phyloP scores from a whole-genome alignment of 306 rosid genomes.

The Ammopiptanthus mongolicus region DNA sequence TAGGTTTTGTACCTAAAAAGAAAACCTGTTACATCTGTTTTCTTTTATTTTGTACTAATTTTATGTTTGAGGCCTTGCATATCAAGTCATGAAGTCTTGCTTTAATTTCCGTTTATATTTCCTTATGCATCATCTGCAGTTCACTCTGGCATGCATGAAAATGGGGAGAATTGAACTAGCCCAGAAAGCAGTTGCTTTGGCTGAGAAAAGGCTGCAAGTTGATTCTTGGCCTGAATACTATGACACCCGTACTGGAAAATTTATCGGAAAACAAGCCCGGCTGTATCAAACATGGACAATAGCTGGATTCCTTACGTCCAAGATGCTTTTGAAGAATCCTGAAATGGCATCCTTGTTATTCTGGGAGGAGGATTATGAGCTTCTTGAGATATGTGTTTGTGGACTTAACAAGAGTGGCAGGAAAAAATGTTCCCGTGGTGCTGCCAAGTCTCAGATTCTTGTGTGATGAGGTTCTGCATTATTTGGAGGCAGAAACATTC shows the following conservation, averaged over 20 bases:
- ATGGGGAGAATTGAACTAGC: constrained; percentile 76
- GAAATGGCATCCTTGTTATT: constrained; percentile 73
- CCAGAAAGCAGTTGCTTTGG: constrained; percentile 59
- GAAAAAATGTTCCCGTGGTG: constrained; percentile 56
- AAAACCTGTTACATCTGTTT: too few relatives aligned
- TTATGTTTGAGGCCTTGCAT: constrained; percentile 11
- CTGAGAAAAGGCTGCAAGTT: constrained; percentile 55
- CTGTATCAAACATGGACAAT: constrained; percentile 78
- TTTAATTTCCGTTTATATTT: constrained; percentile 11
- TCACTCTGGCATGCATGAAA: constrained; percentile 86
- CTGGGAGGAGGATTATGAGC: constrained; percentile 81
- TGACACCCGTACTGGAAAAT: constrained; percentile 63
- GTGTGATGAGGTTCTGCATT: constrained; percentile 10
- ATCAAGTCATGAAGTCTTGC: not conserved
- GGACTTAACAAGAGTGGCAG: constrained; percentile 53
- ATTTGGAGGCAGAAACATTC: constrained; percentile 12
- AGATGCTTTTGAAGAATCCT: constrained; percentile 71
- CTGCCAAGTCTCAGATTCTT: constrained; percentile 46
- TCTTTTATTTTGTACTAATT: not conserved
- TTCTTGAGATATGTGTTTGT: constrained; percentile 76
- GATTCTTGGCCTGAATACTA: constrained; percentile 89
- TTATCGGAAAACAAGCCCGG: constrained; percentile 74
- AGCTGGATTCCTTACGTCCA: constrained; percentile 67
- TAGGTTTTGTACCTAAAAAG: not conserved
- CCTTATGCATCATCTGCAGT: constrained; percentile 32